phyloP scores from a whole-genome alignment of 768 basidiomycete genomes.

The Xerocomellus amylosporus region DNA sequence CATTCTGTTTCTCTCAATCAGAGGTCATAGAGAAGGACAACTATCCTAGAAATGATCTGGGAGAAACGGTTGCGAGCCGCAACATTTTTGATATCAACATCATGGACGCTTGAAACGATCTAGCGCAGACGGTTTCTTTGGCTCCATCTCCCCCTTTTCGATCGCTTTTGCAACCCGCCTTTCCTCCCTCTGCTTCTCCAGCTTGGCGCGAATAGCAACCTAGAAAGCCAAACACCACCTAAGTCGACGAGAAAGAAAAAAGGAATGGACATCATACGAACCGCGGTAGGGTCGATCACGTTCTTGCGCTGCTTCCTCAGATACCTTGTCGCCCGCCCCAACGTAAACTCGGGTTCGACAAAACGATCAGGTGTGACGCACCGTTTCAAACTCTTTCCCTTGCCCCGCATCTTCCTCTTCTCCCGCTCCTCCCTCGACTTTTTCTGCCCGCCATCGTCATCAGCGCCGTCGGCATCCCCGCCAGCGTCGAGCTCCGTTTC shows the following conservation, averaged over 20 bases:
- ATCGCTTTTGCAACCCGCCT: constrained; percentile 34
- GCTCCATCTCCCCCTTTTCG: constrained; percentile 32
- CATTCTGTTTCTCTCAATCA: not conserved
- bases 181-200: constrained; percentile 57
- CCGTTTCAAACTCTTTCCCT: constrained; percentile 82
- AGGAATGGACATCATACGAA: constrained; percentile 31
- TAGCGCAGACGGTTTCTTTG: constrained; percentile 34
- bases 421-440: constrained; percentile 37
- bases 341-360: not conserved
- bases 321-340: constrained; percentile 39
- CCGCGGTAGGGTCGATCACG: constrained; percentile 81
- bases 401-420: constrained; percentile 84
- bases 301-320: constrained; percentile 93
- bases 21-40: not conserved
- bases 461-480: constrained; percentile 38
- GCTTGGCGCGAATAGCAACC: constrained; percentile 65
- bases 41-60: not conserved
- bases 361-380: constrained; percentile 22
- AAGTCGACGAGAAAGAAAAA: not conserved
- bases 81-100: not conserved
- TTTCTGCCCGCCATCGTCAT: constrained; percentile 31
- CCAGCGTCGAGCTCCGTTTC: constrained; percentile 49
- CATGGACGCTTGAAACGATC: constrained; percentile 34
- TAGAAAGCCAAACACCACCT: constrained; percentile 12
- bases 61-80: not conserved